Evolutionary conservation across 495 filamentous ascomycete species (phyloP).

Genomic region (Podospora bellae-mahoneyi): DNA sequence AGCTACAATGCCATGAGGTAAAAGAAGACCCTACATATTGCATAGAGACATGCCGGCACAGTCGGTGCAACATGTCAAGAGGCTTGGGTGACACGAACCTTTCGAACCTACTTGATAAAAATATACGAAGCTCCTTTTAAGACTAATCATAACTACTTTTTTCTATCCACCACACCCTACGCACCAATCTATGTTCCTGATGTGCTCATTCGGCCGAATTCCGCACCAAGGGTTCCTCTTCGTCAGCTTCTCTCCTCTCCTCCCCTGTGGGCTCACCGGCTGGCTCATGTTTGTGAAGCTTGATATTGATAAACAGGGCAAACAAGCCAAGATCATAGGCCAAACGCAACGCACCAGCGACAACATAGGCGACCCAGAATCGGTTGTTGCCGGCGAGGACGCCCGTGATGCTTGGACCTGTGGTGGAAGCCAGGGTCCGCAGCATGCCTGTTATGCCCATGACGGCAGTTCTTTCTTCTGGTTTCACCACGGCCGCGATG

Average conservation of each 20-base stretch:
- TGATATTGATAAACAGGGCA: conserved; percentile 59
- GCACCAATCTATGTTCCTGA: not conserved
- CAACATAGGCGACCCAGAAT: conserved; percentile 74
- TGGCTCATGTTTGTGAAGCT: conserved; percentile 40
- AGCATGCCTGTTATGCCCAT: conserved; percentile 72
- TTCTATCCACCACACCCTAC: not conserved
- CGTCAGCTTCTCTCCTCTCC: not conserved
- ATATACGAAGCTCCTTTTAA: not conserved
- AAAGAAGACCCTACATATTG: not conserved
- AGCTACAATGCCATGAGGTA: not conserved
- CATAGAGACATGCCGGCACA: not conserved
- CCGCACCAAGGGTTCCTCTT: conserved; percentile 1
- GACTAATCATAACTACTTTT: not conserved
- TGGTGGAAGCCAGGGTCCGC: conserved; percentile 59
- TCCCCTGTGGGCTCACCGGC: not conserved
- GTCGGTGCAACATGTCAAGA: not conserved
- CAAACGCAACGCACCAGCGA: conserved; percentile 65
- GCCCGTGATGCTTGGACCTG: conserved; percentile 71
- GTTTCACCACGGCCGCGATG: conserved; percentile 67
- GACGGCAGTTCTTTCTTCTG: conserved; percentile 75
- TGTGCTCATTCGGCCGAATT: not conserved
- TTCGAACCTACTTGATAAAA: not conserved
- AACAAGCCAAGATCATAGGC: conserved; percentile 72
- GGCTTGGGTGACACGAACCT: not conserved
- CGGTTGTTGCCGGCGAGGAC: conserved; percentile 57